Conservation (phyloP, 345 rosid species). For the Litchi chinensis region DNA sequence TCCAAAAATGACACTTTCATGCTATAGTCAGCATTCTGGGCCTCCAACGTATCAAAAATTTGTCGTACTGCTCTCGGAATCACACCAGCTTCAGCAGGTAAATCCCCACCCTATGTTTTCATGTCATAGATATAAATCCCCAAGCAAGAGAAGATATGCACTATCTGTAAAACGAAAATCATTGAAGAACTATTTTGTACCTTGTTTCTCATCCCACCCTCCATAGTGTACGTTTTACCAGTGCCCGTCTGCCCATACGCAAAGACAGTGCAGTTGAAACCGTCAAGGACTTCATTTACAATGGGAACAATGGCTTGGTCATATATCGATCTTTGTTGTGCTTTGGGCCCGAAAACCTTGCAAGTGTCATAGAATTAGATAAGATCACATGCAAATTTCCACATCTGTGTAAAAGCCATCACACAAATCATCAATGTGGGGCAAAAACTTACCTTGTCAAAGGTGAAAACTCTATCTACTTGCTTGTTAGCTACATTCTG, state of each 20-base stretch:
- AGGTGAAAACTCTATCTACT: constrained; percentile 76
- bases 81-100: constrained; percentile 91
- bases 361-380: constrained; percentile 1
- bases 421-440: too few relatives aligned
- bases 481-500: constrained; percentile 78
- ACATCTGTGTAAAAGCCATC: neutral
- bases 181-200: constrained; percentile 25
- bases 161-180: neutral
- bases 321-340: constrained; percentile 90
- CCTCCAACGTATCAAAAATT: constrained; percentile 77
- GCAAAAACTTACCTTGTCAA: constrained; percentile 65
- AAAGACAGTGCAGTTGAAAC: constrained; percentile 92
- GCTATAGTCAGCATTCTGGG: constrained; percentile 87
- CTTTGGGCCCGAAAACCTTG: constrained; percentile 93
- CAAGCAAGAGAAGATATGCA: neutral
- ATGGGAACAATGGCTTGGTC: constrained; percentile 86
- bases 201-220: constrained; percentile 94
- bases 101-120: constrained; percentile 70
- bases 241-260: constrained; percentile 97
- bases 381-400: too few relatives aligned
- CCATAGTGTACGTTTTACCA: constrained; percentile 91
- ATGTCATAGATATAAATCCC: neutral
- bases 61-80: constrained; percentile 93
- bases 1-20: constrained; percentile 95
- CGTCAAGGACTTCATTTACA: constrained; percentile 90